phyloP scores from a whole-genome alignment of 2,329 filamentous ascomycete species.

The Colletotrichum karsti region DNA sequence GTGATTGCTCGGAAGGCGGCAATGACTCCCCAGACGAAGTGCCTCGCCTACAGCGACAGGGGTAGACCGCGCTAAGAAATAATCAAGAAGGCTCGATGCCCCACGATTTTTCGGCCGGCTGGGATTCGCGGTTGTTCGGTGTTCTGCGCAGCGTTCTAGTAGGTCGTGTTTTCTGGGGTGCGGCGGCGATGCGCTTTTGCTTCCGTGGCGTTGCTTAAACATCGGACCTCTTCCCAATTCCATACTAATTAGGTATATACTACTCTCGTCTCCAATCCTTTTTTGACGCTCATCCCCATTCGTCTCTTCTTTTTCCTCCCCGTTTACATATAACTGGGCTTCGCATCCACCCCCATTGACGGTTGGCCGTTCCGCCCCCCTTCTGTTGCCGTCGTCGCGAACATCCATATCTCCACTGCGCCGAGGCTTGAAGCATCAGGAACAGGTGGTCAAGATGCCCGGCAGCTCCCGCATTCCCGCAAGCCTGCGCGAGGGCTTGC shows the following conservation, averaged over 20 bases:
- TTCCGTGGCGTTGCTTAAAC: neutral
- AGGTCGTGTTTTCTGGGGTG: neutral
- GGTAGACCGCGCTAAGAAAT: conserved; percentile 30
- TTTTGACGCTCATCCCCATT: conserved; percentile 1
- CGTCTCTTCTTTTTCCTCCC: neutral
- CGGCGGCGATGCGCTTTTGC: neutral
- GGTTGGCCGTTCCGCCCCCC: neutral
- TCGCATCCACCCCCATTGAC: conserved; percentile 9
- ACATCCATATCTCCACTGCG: conserved; percentile 8
- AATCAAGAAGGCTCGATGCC: conserved; percentile 31
- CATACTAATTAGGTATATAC: neutral
- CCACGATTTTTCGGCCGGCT: conserved; percentile 26
- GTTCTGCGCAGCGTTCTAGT: neutral
- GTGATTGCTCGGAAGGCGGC: conserved; percentile 33
- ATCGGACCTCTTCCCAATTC: conserved; percentile 1
- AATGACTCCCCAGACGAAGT: conserved; percentile 14
- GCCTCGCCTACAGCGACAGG: conserved; percentile 16
- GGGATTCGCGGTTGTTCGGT: conserved; percentile 8
- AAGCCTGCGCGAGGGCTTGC: conserved; percentile 74
- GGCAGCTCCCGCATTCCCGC: conserved; percentile 76
- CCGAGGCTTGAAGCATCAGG: conserved; percentile 3
- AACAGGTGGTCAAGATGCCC: conserved; percentile 55
- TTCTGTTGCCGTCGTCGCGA: conserved; percentile 10
- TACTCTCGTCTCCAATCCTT: conserved; percentile 24
- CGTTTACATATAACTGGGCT: conserved; percentile 10